Evolutionary conservation across 2,329 filamentous ascomycete genomes (phyloP).

Genomic region (Didymella pinodella): DNA sequence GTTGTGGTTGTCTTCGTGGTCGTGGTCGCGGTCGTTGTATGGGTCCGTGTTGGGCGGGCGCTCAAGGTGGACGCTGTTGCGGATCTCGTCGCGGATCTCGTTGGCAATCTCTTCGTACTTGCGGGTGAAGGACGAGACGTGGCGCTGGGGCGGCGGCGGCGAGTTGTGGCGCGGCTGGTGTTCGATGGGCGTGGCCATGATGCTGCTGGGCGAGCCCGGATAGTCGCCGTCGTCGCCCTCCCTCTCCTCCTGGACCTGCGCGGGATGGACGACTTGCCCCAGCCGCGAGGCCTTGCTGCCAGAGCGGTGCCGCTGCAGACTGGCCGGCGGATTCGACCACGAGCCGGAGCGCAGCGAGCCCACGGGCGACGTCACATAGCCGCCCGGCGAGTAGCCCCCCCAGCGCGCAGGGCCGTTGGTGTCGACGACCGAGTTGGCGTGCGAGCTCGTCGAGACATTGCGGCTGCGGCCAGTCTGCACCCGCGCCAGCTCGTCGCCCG

Average conservation of each 20-base stretch:
- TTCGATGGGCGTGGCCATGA: slow-evolving; percentile 7
- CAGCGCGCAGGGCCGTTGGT: slow-evolving; percentile 71
- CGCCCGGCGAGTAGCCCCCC: slow-evolving; percentile 74
- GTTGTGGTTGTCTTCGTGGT: background rate
- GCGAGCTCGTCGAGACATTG: slow-evolving; percentile 54
- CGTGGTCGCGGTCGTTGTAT: slow-evolving; percentile 7
- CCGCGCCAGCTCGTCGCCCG: slow-evolving; percentile 35
- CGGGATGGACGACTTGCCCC: slow-evolving; percentile 52
- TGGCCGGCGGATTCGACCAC: slow-evolving; percentile 48
- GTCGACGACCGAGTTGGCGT: slow-evolving; percentile 70
- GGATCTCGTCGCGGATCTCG: slow-evolving; percentile 44
- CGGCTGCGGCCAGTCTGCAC: slow-evolving; percentile 47
- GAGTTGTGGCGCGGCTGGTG: slow-evolving; percentile 13
- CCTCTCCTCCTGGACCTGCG: slow-evolving; percentile 35
- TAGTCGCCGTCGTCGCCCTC: slow-evolving; percentile 11
- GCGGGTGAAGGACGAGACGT: slow-evolving; percentile 48
- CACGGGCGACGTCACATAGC: slow-evolving; percentile 72
- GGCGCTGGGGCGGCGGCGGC: slow-evolving; percentile 35
- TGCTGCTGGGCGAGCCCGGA: slow-evolving; percentile 27
- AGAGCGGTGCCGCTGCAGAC: slow-evolving; percentile 49
- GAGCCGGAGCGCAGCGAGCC: slow-evolving; percentile 65
- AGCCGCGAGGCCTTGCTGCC: slow-evolving; percentile 53
- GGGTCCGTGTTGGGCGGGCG: slow-evolving; percentile 1
- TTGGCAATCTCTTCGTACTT: slow-evolving; percentile 50
- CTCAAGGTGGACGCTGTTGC: slow-evolving; percentile 28